phyloP scores from a whole-genome alignment of 1,139 yeast species.

The Saccharomyces hybrid region DNA sequence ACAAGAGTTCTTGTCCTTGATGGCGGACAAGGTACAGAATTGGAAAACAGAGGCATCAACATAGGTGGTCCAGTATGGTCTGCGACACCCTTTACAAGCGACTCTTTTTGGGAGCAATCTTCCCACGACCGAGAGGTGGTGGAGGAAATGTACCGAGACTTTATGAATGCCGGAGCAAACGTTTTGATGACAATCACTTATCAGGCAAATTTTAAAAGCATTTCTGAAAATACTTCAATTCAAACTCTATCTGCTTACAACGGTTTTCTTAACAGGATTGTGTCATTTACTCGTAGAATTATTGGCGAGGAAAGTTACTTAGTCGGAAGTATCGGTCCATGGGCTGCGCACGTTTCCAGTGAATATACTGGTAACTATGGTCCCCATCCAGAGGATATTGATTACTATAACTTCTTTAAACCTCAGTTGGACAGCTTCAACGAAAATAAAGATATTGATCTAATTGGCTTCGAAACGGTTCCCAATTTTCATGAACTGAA shows the following conservation, averaged over 20 bases:
- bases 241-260: conserved; percentile 29
- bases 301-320: conserved; percentile 13
- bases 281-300: conserved; percentile 23
- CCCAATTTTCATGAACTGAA: no score
- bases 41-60: conserved; percentile 24
- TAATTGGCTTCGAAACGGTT: no score
- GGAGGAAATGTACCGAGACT: conserved; percentile 42
- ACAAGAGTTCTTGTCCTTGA: conserved; percentile 31
- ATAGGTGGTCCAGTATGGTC: conserved; percentile 29
- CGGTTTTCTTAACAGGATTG: conserved; percentile 22
- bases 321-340: no score
- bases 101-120: conserved; percentile 20
- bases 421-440: no score
- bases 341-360: no score
- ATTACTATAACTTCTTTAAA: no score
- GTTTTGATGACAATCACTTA: conserved; percentile 56
- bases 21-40: conserved; percentile 42
- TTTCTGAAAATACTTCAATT: conserved; percentile 19
- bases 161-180: conserved; percentile 52
- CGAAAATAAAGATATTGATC: no score
- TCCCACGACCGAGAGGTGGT: conserved; percentile 40
- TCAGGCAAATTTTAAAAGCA: conserved; percentile 40
- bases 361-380: no score
- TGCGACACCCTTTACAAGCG: conserved; percentile 37
- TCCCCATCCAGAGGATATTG: no score